Evolutionary conservation across 2,329 filamentous ascomycete species (phyloP), one percentile per base, ranked within the genome.

Genomic region (Arthrobotrys pseudoclavata): DNA sequence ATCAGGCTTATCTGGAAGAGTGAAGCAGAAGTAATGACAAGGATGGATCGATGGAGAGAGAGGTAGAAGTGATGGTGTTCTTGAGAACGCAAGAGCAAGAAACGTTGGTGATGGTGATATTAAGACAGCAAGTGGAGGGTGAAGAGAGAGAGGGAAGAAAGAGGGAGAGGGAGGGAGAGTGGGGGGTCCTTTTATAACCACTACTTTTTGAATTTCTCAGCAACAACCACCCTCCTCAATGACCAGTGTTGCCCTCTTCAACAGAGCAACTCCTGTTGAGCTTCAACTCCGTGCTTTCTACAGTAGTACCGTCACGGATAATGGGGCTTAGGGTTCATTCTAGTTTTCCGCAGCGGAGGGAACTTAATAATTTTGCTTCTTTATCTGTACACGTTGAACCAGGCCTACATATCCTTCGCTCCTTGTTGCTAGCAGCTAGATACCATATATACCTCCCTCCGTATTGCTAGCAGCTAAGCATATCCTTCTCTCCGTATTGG

Each of bases 311-410:
- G 22, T 68, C 15, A 62, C 57, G 42, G 18, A 63, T 48, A 53
- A 50, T 34, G 15, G 52, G 26, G 20, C 13, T 26, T 9, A n/a
- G n/a, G 6, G 34, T 4, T 12, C 31, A 40, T 67, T 37, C 63
- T 29, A 3, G 15, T 42, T 52, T 15, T 76, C 40, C 70, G 70
- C 72, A 70, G 66, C 34, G 61, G 57, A 76, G 64, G 50, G 67
- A 64, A 67, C 66, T 48, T 75, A 22, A 57, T 70, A 29, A 31
- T 61, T 60, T 76, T 69, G 66, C 37, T 64, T 45, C 15, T 69
- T 52, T 76, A 76, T 69, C 72, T 76, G 72, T 76, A 76, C 72
- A 76, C 48, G 48, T 61, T 66, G 48, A 70, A 76, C 26, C 47
- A 61, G 52, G 52, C 60, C 31, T 50, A 52, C 55, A 53, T 48